phyloP scores from a whole-genome alignment of 78 protist species.

The Isochrysis galbana region DNA sequence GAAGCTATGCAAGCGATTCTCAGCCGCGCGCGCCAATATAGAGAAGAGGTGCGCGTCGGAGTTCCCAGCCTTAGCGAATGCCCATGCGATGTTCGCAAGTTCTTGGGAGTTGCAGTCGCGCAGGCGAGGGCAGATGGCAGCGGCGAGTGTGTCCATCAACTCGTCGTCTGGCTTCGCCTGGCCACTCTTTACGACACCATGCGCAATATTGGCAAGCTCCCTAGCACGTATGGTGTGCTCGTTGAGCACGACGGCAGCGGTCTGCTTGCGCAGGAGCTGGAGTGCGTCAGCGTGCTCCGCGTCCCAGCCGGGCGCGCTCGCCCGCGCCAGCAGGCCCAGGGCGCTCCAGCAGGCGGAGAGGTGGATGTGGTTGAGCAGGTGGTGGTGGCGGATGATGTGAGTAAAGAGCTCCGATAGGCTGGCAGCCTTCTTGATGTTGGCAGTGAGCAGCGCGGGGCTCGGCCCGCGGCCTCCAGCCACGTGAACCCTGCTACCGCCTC shows the following conservation, averaged over 20 bases:
- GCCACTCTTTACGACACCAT: neutral
- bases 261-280: neutral
- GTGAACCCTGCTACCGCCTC: too few species aligned
- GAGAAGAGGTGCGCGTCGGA: neutral
- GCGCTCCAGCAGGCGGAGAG: slow-evolving; percentile 13
- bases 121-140: neutral
- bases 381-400: neutral
- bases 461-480: too few species aligned
- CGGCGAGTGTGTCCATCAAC: neutral
- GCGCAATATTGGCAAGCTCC: slow-evolving; percentile 12
- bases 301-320: neutral
- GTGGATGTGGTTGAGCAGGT: neutral
- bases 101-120: neutral
- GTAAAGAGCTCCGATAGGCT: neutral
- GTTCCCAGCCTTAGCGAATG: neutral
- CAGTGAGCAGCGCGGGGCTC: slow-evolving; percentile 5
- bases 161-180: neutral
- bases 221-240: neutral
- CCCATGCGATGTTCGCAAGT: slow-evolving; percentile 19
- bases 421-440: neutral
- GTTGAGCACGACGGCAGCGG: neutral
- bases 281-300: neutral
- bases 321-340: neutral
- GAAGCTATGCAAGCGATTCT: neutral
- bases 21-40: neutral